These are phyloP conservation scores for Aspergillus homomorphus DNA, from an alignment of 495 filamentous ascomycete genomes.

Conservation along the genomic window DNA sequence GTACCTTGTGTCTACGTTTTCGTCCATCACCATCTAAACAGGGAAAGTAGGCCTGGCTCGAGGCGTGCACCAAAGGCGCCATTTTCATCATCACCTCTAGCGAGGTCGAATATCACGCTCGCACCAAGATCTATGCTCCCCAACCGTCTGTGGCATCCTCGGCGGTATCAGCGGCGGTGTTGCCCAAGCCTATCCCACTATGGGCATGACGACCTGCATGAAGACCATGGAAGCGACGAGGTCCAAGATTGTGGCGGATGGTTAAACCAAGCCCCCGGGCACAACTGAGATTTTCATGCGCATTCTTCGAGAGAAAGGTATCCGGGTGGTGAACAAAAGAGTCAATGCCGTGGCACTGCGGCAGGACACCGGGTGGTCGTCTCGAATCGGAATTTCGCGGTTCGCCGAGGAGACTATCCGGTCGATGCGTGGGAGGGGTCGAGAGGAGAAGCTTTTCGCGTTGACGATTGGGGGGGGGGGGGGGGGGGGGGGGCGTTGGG, in stretches of 20 bases:
- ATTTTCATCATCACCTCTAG: constrained; percentile 12
- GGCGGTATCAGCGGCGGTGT: constrained; percentile 15
- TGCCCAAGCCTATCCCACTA: constrained; percentile 14
- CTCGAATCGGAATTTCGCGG: constrained; percentile 19
- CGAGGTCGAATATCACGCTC: constrained; percentile 14
- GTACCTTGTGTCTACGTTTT: too few species aligned
- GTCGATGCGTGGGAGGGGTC: constrained; percentile 5
- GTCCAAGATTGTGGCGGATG: constrained; percentile 1
- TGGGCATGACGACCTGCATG: constrained; percentile 19
- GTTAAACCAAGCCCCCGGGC: constrained; percentile 1
- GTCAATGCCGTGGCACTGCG: constrained; percentile 17
- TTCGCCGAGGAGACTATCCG: constrained; percentile 17
- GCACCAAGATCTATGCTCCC: background rate
- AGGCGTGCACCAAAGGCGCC: constrained; percentile 17
- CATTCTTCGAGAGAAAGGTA: constrained; percentile 3
- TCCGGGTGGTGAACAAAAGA: constrained; percentile 12
- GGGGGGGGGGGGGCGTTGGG: constrained; percentile 16
- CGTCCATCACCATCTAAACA: too few species aligned
- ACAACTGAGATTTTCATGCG: constrained; percentile 6
- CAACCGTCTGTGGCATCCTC: constrained; percentile 5
- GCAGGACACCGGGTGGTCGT: constrained; percentile 17
- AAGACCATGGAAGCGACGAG: constrained; percentile 16
- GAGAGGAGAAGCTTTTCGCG: constrained; percentile 21
- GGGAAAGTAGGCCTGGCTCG: constrained; percentile 17
- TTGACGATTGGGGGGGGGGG: constrained; percentile 17